Percentiles rank a stretch among this genome's conserved stretches.
Conservation (phyloP, 2,329 filamentous ascomycete genomes). For the Colletotrichum coccodes region DNA sequence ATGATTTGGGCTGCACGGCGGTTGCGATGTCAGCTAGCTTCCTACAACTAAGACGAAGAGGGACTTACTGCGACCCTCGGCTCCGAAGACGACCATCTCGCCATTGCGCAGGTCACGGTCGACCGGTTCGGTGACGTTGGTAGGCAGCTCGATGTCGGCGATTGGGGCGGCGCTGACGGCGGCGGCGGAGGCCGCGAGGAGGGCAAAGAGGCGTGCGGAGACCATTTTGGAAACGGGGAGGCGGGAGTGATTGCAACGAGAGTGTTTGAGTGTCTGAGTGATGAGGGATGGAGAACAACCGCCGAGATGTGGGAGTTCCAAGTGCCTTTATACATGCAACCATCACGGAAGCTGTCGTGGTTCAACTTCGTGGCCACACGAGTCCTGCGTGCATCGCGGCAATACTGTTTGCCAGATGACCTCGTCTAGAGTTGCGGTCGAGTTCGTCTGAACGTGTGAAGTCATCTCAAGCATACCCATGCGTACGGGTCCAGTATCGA, state of each 20-base stretch:
- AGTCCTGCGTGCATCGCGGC: background rate
- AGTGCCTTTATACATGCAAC: background rate
- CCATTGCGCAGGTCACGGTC: constrained; percentile 2
- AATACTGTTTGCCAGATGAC: background rate
- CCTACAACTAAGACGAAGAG: background rate
- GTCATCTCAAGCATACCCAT: background rate
- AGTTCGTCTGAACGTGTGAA: background rate
- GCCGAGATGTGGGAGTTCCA: background rate
- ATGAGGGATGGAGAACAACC: background rate
- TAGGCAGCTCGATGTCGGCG: background rate
- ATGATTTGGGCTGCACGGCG: constrained; percentile 1
- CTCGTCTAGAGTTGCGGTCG: background rate
- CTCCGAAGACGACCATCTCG: constrained; percentile 19
- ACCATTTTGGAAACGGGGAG: constrained; percentile 1
- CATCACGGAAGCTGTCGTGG: background rate
- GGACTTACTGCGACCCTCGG: background rate
- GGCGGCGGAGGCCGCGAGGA: constrained; percentile 2
- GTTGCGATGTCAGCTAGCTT: background rate
- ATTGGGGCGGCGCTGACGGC: constrained; percentile 17
- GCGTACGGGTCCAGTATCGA: background rate
- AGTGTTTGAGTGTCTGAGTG: background rate
- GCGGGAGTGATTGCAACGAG: accelerated
- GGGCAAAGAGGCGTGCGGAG: background rate
- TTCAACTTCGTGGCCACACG: background rate
- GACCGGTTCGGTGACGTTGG: background rate